Evolutionary conservation across 108 stramenopile species (phyloP).

Genomic region (Epithemia pelagica): DNA sequence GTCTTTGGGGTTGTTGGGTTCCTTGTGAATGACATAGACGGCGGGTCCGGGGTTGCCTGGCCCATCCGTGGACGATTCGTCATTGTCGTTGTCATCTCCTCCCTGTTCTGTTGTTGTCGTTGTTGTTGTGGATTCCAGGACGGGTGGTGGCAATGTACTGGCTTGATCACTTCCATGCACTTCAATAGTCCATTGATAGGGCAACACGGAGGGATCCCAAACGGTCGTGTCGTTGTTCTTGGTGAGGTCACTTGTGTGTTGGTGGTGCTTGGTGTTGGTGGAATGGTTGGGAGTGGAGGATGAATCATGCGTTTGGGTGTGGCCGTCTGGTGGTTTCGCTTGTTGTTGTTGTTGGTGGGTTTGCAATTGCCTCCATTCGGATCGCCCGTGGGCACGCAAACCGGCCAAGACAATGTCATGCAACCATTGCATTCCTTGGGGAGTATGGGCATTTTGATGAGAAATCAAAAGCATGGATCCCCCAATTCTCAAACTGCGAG

Average conservation of each 20-base stretch:
- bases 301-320: background rate
- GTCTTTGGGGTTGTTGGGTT: slow-evolving; percentile 1
- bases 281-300: background rate
- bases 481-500: slow-evolving; percentile 35
- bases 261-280: background rate
- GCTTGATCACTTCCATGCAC: slow-evolving; percentile 67
- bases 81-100: background rate
- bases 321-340: too few species aligned
- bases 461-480: slow-evolving; percentile 16
- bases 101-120: too few species aligned
- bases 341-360: background rate
- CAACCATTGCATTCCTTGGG: slow-evolving; percentile 38
- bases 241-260: background rate
- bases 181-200: slow-evolving; percentile 49
- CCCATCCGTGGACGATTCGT: background rate
- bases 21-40: slow-evolving; percentile 50
- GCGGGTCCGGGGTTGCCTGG: slow-evolving; percentile 30
- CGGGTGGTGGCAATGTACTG: slow-evolving; percentile 12
- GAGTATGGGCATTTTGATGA: slow-evolving; percentile 14
- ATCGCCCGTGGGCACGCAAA: slow-evolving; percentile 22
- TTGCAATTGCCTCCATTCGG: background rate
- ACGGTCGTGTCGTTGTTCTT: background rate
- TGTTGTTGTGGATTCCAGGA: too few species aligned
- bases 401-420: slow-evolving; percentile 57
- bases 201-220: background rate